Conservation (phyloP, 2,329 filamentous ascomycete species). For the Colletotrichum filicis region DNA sequence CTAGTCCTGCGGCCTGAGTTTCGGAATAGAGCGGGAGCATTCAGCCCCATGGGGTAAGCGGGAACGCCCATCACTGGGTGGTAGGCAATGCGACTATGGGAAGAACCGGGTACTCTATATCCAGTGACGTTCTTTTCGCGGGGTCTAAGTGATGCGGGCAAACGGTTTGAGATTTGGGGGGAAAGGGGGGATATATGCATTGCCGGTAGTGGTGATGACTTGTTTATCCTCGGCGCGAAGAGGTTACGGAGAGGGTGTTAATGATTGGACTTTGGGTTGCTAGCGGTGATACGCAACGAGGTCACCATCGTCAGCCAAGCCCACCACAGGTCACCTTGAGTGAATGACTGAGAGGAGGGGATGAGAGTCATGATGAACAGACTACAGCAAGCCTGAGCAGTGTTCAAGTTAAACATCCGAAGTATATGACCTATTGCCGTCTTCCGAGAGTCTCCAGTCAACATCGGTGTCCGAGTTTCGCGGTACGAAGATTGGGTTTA, state of each 20-base stretch:
- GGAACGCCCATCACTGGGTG: constrained; percentile 24
- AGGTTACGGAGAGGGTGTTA: background rate
- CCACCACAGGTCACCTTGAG: background rate
- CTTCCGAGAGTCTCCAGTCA: background rate
- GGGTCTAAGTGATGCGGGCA: background rate
- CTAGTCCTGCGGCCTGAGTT: background rate
- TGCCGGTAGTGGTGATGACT: background rate
- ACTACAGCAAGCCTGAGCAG: background rate
- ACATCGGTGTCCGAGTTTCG: background rate
- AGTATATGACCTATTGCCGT: background rate
- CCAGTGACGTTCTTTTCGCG: constrained; percentile 19
- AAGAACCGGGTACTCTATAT: constrained; percentile 23
- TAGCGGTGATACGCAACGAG: background rate
- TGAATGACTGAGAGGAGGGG: background rate
- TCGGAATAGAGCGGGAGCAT: constrained; percentile 34
- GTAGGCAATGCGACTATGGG: constrained; percentile 13
- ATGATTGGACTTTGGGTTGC: background rate
- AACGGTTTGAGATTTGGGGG: background rate
- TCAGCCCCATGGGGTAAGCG: constrained; percentile 29
- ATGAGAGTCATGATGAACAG: background rate
- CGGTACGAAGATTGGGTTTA: background rate
- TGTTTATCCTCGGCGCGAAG: background rate
- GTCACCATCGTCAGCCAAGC: background rate
- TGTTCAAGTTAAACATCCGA: background rate
- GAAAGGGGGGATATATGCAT: background rate